phyloP scores from a whole-genome alignment of 2,329 filamentous ascomycete genomes.

The Sphaerulina vaccinii region DNA sequence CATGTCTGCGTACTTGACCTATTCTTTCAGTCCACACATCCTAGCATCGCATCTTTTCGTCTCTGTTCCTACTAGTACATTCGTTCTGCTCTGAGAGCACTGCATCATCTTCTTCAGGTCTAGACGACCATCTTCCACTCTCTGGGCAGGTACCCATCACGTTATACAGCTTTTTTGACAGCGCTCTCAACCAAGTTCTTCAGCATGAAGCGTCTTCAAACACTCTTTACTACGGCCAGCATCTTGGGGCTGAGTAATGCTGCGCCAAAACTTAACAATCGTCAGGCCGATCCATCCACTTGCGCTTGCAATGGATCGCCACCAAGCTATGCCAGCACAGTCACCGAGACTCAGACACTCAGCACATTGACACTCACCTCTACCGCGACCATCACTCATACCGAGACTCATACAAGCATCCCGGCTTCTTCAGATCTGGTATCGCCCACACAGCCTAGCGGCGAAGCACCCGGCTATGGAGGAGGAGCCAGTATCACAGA shows the following conservation, averaged over 20 bases:
- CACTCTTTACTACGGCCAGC: slow-evolving; percentile 46
- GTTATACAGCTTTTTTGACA: slow-evolving; percentile 15
- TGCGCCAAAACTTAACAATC: slow-evolving; percentile 49
- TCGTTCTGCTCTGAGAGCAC: slow-evolving; percentile 37
- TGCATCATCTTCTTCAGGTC: slow-evolving; percentile 29
- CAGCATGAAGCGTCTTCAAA: slow-evolving; percentile 38
- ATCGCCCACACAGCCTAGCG: slow-evolving; percentile 18
- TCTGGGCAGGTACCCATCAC: slow-evolving; percentile 10
- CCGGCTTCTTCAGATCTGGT: slow-evolving; percentile 16
- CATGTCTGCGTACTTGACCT: not conserved
- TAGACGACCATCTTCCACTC: slow-evolving; percentile 28
- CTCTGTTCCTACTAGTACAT: slow-evolving; percentile 13
- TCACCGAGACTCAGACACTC: slow-evolving; percentile 23
- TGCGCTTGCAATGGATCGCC: slow-evolving; percentile 19
- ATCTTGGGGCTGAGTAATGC: slow-evolving; percentile 49
- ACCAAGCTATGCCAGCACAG: slow-evolving; percentile 12
- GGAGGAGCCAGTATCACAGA: slow-evolving; percentile 6
- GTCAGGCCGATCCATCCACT: slow-evolving; percentile 39
- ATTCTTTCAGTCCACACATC: not conserved
- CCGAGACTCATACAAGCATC: slow-evolving; percentile 10
- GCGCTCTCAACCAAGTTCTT: slow-evolving; percentile 12
- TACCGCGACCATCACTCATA: slow-evolving; percentile 18
- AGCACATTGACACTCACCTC: slow-evolving; percentile 15
- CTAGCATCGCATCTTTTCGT: slow-evolving; percentile 5
- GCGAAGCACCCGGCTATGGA: slow-evolving; percentile 15